Evolutionary conservation across 2,329 filamentous ascomycete genomes (phyloP), one percentile per base, ranked within the genome.

Genomic region (Nectriaceae sp.): DNA sequence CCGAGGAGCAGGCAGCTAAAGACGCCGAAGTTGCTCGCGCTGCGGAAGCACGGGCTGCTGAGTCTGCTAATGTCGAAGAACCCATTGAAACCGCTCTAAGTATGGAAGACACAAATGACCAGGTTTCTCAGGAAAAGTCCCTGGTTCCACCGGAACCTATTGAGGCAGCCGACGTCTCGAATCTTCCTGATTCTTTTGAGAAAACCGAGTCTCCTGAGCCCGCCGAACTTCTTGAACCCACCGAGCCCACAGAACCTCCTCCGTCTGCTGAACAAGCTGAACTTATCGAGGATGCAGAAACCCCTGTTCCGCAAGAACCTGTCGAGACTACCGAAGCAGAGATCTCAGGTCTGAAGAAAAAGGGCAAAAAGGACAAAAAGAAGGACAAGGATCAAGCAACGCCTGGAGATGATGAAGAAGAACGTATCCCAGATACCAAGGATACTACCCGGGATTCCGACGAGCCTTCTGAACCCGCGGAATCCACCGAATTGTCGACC

Each of bases 281-380:
- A 29, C 13, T 29, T 6, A 13, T 13, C 24, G 24, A 29, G n/a
- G 24, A 29, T 29, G 24, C 24, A n/a, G n/a, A n/a, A n/a, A n/a
- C n/a, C n/a, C n/a, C n/a, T n/a, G n/a, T n/a, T n/a, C n/a, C n/a
- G n/a, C n/a, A n/a, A n/a, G n/a, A n/a, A n/a, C n/a, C n/a, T n/a
- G n/a, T 13, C 13, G 24, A 36, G 8, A n/a, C 11, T 6, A 36
- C 33, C n/a, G 33, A 36, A 16, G 33, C 11, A n/a, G 33, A 15
- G 24, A 13, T 13, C 13, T 29, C 24, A 13, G 24, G 6, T 29
- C 36, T 11, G 54, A 57, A 16, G 21, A 42, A 50, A 5, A 66
- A 65, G 51, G 24, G 24, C 24, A 29, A 29, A 29, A 36, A 36
- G 33, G 16, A 36, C 11, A 36, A 19, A 15, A 36, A 36, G 33